A percentile compares a stretch with the other conserved stretches of the same genome.
Conservation (phyloP, 371 early-diverging fungal genomes). For the Rhizopus sp. region DNA sequence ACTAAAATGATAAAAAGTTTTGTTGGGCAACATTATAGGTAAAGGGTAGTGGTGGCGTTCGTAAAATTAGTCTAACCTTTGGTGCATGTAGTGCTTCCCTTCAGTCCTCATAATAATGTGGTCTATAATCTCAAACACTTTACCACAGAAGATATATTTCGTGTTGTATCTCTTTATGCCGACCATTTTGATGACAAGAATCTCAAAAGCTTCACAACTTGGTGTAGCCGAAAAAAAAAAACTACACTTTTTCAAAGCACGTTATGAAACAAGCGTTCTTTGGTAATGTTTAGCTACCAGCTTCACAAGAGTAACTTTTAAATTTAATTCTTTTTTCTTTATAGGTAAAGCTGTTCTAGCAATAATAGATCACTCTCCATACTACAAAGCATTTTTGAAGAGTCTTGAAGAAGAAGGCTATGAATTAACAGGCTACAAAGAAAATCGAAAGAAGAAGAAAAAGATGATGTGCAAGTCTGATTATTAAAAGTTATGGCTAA, state of each 20-base stretch:
- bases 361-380: constrained; percentile 5
- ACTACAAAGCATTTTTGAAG: constrained; percentile 11
- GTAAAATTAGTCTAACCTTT: too few relatives aligned
- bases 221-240: constrained; percentile 10
- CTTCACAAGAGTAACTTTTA: constrained; percentile 12
- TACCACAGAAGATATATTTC: constrained; percentile 18
- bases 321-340: constrained; percentile 12
- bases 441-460: constrained; percentile 12
- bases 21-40: too few relatives aligned
- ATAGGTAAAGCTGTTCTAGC: constrained; percentile 10
- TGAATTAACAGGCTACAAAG: constrained; percentile 10
- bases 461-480: constrained; percentile 9
- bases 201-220: constrained; percentile 16
- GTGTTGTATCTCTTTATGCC: constrained; percentile 12
- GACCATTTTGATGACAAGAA: constrained; percentile 17
- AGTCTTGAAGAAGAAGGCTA: constrained; percentile 14
- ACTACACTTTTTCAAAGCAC: constrained; percentile 16
- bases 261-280: constrained; percentile 12
- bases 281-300: constrained; percentile 15
- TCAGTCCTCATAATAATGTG: constrained; percentile 12
- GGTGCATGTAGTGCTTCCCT: neutral
- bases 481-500: constrained; percentile 8
- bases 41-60: too few relatives aligned
- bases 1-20: too few relatives aligned
- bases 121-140: constrained; percentile 11